Evolutionary conservation across 768 basidiomycete species (phyloP).

Genomic region (Agaricus sinodeliciosus): DNA sequence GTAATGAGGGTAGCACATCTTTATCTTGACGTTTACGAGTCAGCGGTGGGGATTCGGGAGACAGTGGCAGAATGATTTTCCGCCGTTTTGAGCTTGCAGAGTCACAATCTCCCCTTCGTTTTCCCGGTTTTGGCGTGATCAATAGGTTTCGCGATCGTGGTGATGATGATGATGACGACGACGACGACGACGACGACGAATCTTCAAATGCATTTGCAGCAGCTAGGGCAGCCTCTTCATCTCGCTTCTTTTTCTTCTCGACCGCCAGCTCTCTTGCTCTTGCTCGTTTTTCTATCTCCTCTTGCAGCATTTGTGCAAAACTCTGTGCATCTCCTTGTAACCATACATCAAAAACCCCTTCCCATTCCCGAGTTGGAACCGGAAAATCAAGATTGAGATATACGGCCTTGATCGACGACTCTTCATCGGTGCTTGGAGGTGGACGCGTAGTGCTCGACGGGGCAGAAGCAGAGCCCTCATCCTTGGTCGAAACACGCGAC

Average conservation of each 20-base stretch:
- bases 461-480: conserved; percentile 17
- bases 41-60: conserved; percentile 8
- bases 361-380: conserved; percentile 80
- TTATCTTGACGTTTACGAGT: neutral
- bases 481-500: conserved; percentile 33
- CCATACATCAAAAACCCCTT: conserved; percentile 87
- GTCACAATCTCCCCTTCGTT: neutral
- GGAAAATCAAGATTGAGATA: conserved; percentile 88
- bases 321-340: conserved; percentile 81
- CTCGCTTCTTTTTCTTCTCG: conserved; percentile 52
- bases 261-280: conserved; percentile 45
- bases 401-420: conserved; percentile 54
- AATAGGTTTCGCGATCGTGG: neutral
- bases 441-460: conserved; percentile 36
- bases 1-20: neutral
- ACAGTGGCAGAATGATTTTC: conserved; percentile 4
- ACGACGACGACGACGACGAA: neutral
- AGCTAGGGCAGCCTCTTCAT: conserved; percentile 33
- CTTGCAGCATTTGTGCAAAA: conserved; percentile 58
- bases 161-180: too few species aligned
- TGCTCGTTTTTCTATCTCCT: conserved; percentile 51
- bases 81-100: conserved; percentile 3
- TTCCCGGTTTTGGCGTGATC: conserved; percentile 5
- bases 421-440: conserved; percentile 38
- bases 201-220: conserved; percentile 13